phyloP scores from a whole-genome alignment of 371 early-diverging fungal species.

The Mycotypha africana region DNA sequence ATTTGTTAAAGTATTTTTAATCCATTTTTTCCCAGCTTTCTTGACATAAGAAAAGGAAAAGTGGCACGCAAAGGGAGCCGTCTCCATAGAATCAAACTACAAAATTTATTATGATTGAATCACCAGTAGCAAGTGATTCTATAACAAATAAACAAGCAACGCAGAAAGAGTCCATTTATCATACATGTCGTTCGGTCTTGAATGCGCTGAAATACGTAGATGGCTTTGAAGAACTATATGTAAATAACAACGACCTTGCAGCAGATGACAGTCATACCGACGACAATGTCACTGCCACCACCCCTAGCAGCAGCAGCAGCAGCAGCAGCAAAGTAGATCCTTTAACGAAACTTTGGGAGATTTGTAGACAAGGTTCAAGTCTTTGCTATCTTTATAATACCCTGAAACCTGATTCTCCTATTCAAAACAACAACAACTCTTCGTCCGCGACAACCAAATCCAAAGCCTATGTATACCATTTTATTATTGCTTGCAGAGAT shows the following conservation, averaged over 20 bases:
- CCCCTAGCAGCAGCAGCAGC: too few species aligned
- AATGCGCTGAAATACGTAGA: constrained; percentile 55
- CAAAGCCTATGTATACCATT: constrained; percentile 77
- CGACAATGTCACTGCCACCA: too few species aligned
- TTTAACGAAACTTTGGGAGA: constrained; percentile 79
- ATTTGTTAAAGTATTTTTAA: too few species aligned
- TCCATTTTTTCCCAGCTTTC: too few species aligned
- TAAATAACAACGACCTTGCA: background rate
- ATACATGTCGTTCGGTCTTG: constrained; percentile 54
- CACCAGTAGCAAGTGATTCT: constrained; percentile 24
- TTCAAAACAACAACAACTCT: constrained; percentile 42
- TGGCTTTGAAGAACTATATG: constrained; percentile 47
- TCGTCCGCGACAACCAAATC: constrained; percentile 60
- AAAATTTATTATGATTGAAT: constrained; percentile 18
- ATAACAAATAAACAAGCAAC: constrained; percentile 30
- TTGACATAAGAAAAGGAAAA: too few species aligned
- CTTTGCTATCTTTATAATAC: constrained; percentile 81
- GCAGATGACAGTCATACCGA: too few species aligned
- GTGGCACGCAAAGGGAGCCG: too few species aligned
- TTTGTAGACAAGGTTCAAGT: constrained; percentile 84
- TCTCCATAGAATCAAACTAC: too few species aligned
- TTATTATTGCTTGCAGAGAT: constrained; percentile 69
- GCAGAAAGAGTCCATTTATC: constrained; percentile 54
- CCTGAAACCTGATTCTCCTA: constrained; percentile 48
- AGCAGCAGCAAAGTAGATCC: constrained; percentile 33